A percentile compares a stretch with the other conserved stretches of the same genome.
Evolutionary conservation across 2,329 filamentous ascomycete species (phyloP).

Genomic region (Claviceps sp.): DNA sequence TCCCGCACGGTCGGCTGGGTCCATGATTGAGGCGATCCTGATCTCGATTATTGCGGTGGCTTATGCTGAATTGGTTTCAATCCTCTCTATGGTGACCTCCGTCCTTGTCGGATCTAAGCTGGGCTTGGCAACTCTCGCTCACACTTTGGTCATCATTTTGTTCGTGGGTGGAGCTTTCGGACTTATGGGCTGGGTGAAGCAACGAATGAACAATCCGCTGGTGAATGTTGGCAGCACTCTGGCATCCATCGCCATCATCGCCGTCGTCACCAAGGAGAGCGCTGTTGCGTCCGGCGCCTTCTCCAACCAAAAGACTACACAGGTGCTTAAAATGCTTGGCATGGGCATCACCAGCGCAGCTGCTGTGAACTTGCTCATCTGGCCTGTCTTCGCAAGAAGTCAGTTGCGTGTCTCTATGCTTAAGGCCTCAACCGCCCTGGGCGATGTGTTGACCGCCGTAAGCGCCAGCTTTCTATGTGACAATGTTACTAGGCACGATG

Average conservation of each 20-base stretch:
- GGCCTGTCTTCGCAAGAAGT: conserved; percentile 59
- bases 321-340: conserved; percentile 60
- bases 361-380: conserved; percentile 57
- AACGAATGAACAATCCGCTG: conserved; percentile 57
- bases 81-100: conserved; percentile 70
- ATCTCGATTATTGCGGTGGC: conserved; percentile 61
- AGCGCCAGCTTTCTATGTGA: conserved; percentile 71
- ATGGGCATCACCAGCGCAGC: conserved; percentile 62
- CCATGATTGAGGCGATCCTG: conserved; percentile 70
- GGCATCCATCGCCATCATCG: conserved; percentile 71
- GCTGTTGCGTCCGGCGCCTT: conserved; percentile 66
- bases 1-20: conserved; percentile 66
- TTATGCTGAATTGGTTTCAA: conserved; percentile 52
- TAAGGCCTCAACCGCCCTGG: conserved; percentile 57
- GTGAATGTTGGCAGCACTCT: conserved; percentile 73
- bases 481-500: background rate
- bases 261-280: conserved; percentile 74
- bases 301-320: conserved; percentile 40
- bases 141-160: conserved; percentile 60
- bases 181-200: conserved; percentile 71
- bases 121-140: conserved; percentile 54
- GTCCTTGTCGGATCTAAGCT: conserved; percentile 57
- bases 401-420: conserved; percentile 59
- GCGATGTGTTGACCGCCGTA: conserved; percentile 65
- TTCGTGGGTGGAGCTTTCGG: conserved; percentile 74